Evolutionary conservation across 345 rosid species (phyloP).

Genomic region (Acer saccharum): DNA sequence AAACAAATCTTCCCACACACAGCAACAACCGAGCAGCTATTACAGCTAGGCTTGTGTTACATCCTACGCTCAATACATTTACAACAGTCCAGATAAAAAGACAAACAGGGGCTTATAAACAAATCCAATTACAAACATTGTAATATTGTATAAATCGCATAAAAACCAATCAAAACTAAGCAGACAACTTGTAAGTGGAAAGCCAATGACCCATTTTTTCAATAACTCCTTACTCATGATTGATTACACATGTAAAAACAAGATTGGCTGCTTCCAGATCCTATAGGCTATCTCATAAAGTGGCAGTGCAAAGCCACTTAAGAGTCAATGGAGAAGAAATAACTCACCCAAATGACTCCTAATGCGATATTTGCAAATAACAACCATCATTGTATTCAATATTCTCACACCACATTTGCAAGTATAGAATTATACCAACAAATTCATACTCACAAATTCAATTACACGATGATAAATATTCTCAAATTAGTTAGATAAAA

Average conservation of each 20-base stretch:
- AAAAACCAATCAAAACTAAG: not conserved
- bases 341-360: not conserved
- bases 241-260: not conserved
- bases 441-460: not conserved
- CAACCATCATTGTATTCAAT: not conserved
- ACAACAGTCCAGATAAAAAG: not conserved
- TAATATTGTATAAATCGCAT: no score
- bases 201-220: no score
- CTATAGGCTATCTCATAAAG: not conserved
- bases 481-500: not conserved
- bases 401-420: not conserved
- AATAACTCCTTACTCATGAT: no score
- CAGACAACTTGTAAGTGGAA: not conserved
- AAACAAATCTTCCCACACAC: not conserved
- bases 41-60: not conserved
- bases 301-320: not conserved
- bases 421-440: not conserved
- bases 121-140: not conserved
- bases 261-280: not conserved
- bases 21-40: not conserved
- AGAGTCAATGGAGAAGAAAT: not conserved
- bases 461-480: not conserved
- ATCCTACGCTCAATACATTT: not conserved
- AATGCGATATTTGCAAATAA: not conserved
- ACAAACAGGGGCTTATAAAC: not conserved